These are phyloP conservation scores for Stachybotrys chlorohalonatus DNA, from an alignment of 2,329 filamentous ascomycete genomes.

Conservation along the genomic window DNA sequence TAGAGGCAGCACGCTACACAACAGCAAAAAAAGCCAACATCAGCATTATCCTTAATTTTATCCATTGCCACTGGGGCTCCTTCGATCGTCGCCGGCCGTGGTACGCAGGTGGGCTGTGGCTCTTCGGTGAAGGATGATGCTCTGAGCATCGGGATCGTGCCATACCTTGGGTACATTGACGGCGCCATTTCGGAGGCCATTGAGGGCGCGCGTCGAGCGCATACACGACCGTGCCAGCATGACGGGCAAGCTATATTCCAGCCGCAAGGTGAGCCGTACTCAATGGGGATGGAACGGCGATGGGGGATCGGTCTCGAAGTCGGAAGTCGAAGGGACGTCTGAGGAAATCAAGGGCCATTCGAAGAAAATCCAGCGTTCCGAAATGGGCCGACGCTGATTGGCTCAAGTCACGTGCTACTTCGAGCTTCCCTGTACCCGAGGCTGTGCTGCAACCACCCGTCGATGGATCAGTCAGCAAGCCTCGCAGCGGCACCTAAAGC, in stretches of 20 bases:
- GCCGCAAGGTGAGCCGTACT: slow-evolving; percentile 26
- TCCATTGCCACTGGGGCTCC: slow-evolving; percentile 18
- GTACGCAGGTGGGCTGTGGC: slow-evolving; percentile 11
- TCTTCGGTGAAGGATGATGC: slow-evolving; percentile 22
- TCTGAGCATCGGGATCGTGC: slow-evolving; percentile 14
- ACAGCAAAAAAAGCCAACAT: slow-evolving; percentile 16
- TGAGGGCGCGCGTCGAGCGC: slow-evolving; percentile 80
- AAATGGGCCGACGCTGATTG: slow-evolving; percentile 35
- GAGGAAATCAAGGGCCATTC: slow-evolving; percentile 24
- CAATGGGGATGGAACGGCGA: slow-evolving; percentile 21
- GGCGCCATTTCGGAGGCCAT: slow-evolving; percentile 65
- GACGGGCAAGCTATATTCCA: slow-evolving; percentile 40
- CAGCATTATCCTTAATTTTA: slow-evolving; percentile 22
- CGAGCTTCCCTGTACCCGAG: background rate
- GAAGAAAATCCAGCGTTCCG: slow-evolving; percentile 34
- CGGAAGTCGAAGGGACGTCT: slow-evolving; percentile 29
- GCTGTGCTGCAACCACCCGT: background rate
- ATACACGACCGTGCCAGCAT: slow-evolving; percentile 93
- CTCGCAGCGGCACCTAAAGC: background rate
- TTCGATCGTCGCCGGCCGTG: slow-evolving; percentile 11
- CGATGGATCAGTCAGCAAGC: background rate
- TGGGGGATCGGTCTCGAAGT: slow-evolving; percentile 26
- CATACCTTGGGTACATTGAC: slow-evolving; percentile 69
- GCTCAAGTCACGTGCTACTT: slow-evolving; percentile 23
- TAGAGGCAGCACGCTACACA: slow-evolving; percentile 56